These are phyloP conservation scores for Casuarina glauca DNA, from an alignment of 306 rosid genomes.

Conservation along the genomic window DNA sequence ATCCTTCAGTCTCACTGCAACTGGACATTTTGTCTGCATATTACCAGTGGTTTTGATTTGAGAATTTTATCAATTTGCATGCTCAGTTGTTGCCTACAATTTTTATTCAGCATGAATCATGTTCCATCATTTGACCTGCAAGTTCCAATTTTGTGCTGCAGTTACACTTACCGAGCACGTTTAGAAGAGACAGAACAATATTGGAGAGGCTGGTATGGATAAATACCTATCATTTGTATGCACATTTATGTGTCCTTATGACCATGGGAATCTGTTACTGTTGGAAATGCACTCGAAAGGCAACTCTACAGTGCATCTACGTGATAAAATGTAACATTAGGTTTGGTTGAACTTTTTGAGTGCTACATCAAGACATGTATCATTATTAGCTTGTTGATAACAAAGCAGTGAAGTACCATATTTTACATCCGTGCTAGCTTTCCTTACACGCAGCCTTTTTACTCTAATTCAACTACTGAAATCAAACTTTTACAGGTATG, in stretches of 20 bases:
- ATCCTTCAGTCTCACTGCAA: constrained; percentile 26
- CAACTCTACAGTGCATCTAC: not conserved
- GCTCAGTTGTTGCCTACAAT: constrained; percentile 19
- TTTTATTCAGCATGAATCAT: not conserved
- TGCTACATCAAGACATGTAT: not conserved
- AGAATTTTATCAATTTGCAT: constrained; percentile 22
- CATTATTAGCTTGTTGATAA: not conserved
- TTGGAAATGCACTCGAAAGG: not conserved
- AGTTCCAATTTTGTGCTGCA: constrained; percentile 54
- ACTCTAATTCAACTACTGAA: not conserved
- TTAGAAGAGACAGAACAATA: constrained; percentile 87
- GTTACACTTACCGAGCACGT: constrained; percentile 72
- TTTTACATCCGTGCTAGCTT: not conserved
- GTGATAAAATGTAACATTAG: not conserved
- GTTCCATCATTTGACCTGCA: constrained; percentile 22
- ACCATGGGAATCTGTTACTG: not conserved
- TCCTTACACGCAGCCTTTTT: not conserved
- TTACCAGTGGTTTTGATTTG: not conserved
- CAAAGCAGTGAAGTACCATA: not conserved
- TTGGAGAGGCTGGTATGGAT: constrained; percentile 91
- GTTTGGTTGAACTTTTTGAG: not conserved
- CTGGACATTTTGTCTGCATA: not conserved
- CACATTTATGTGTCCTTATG: not conserved
- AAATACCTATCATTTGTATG: constrained; percentile 6
- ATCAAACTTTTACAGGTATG: constrained; percentile 61